phyloP scores from a whole-genome alignment of 169 alveolate genomes.

The Plasmodium cynomolgi region DNA sequence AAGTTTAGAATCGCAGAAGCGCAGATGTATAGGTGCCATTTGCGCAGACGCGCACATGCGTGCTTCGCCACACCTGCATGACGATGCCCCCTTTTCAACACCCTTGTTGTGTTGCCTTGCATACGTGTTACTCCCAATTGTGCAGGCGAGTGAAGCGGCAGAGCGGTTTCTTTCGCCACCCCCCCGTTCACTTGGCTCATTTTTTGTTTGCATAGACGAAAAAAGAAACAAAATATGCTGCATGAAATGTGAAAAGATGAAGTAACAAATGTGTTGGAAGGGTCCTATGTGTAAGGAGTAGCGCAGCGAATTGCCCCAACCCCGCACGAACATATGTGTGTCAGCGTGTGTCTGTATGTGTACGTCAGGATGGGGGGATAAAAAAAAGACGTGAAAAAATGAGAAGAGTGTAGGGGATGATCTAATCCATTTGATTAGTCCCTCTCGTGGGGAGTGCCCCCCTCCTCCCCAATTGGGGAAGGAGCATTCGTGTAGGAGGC shows the following conservation, averaged over 20 bases:
- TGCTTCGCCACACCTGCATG: background rate
- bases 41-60: background rate
- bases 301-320: background rate
- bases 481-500: background rate
- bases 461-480: background rate
- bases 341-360: no score
- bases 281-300: background rate
- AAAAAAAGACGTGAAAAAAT: background rate
- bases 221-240: background rate
- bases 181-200: background rate
- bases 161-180: background rate
- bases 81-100: background rate
- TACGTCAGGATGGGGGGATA: background rate
- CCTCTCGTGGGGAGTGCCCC: background rate
- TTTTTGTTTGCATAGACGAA: conserved; percentile 13
- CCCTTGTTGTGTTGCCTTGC: background rate
- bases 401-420: background rate
- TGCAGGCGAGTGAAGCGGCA: background rate
- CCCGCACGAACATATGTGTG: background rate
- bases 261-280: background rate
- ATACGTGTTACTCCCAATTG: background rate
- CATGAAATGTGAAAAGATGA: background rate
- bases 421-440: background rate
- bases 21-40: no score
- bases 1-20: no score